These are phyloP conservation scores for Medicago truncatula DNA, from an alignment of 306 rosid species.

Conservation along the genomic window MtrunA17r5.0-ANR NC_053048.1:39555501-39556000, in stretches of 20 bases:
- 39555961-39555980: conserved; percentile 49
- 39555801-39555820: conserved; percentile 89
- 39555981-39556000: conserved; percentile 46
- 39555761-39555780: conserved; percentile 95
- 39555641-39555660: conserved; percentile 45
- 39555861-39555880: conserved; percentile 57
- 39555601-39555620: background rate
- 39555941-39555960: conserved; percentile 38
- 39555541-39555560: background rate
- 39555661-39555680: conserved; percentile 98
- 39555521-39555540: conserved; percentile 28
- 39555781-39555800: conserved; percentile 99
- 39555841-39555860: conserved; percentile 90
- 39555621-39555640: too few relatives aligned
- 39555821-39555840: conserved; percentile 91
- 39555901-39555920: background rate
- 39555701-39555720: conserved; percentile 59
- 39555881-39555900: background rate
- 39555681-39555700: conserved; percentile 94
- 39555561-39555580: background rate
- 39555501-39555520: background rate
- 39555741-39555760: conserved; percentile 97
- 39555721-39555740: conserved; percentile 82
- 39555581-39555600: background rate
- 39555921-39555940: conserved; percentile 4